Evolutionary conservation across 495 filamentous ascomycete genomes (phyloP).

Genomic region (Aspergillus carlsbadensis): DNA sequence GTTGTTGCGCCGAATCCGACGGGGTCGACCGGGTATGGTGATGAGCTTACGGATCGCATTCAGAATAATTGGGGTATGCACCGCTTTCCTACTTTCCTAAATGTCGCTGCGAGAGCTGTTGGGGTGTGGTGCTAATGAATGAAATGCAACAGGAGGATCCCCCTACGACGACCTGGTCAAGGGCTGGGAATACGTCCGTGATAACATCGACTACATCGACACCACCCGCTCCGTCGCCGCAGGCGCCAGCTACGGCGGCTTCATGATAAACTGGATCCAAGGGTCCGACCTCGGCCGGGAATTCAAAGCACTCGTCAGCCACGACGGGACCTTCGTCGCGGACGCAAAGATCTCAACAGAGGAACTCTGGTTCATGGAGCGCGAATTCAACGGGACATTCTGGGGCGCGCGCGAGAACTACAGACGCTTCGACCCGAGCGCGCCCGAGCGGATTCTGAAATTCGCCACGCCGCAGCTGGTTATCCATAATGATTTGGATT

Average conservation of each 20-base stretch:
- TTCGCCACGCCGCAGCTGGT: conserved; percentile 48
- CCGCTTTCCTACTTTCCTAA: background rate
- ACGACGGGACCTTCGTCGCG: conserved; percentile 47
- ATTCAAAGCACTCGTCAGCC: conserved; percentile 53
- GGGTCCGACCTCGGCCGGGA: conserved; percentile 50
- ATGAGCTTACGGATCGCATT: conserved; percentile 47
- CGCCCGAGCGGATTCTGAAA: conserved; percentile 33
- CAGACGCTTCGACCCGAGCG: conserved; percentile 42
- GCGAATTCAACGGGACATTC: conserved; percentile 45
- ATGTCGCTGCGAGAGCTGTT: too few relatives aligned
- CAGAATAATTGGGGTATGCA: conserved; percentile 49
- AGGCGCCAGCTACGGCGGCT: conserved; percentile 52
- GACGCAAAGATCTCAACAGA: conserved; percentile 46
- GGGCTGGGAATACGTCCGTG: conserved; percentile 47
- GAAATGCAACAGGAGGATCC: conserved; percentile 29
- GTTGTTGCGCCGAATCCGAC: conserved; percentile 55
- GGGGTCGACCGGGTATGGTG: conserved; percentile 50
- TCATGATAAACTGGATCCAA: conserved; percentile 61
- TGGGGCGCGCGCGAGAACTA: conserved; percentile 44
- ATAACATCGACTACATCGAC: conserved; percentile 50
- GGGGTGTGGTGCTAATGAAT: conserved; percentile 3
- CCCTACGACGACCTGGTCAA: conserved; percentile 57
- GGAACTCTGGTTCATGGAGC: conserved; percentile 47
- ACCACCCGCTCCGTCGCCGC: conserved; percentile 48
- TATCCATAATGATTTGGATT: conserved; percentile 46